Percentiles rank a stretch among this genome's conserved stretches.
Evolutionary conservation across 2,329 filamentous ascomycete species (phyloP).

Genomic region (Botryotinia convoluta): DNA sequence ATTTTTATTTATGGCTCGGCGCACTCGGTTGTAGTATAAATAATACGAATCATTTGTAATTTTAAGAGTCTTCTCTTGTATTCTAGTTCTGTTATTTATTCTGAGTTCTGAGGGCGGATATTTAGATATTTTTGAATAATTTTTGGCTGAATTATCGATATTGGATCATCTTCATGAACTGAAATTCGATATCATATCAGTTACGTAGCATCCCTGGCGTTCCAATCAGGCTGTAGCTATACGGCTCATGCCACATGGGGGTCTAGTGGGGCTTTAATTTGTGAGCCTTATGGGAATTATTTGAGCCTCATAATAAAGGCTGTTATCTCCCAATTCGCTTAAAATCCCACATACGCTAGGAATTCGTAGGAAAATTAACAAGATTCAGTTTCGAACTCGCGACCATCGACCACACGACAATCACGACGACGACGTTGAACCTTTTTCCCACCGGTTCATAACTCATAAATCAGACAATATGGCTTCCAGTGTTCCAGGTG

Average conservation of each 20-base stretch:
- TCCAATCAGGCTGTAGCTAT: not conserved
- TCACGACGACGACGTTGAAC: constrained; percentile 33
- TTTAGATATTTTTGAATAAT: not conserved
- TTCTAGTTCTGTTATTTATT: not conserved
- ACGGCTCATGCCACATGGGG: not conserved
- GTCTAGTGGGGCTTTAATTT: not conserved
- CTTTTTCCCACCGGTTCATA: constrained; percentile 34
- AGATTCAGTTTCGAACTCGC: constrained; percentile 14
- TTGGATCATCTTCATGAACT: not conserved
- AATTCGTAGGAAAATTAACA: constrained; percentile 11
- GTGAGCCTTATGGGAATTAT: not conserved
- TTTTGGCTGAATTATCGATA: not conserved
- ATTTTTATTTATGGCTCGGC: constrained; percentile 27
- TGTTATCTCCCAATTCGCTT: constrained; percentile 9
- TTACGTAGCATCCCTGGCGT: not conserved
- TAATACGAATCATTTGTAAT: constrained; percentile 17
- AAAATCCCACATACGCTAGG: constrained; percentile 18
- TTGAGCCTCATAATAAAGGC: not conserved
- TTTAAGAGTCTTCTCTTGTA: not conserved
- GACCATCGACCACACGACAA: constrained; percentile 20
- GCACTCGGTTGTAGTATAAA: constrained; percentile 15
- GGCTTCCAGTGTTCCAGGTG: constrained; percentile 41
- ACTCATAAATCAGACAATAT: constrained; percentile 37
- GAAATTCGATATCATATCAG: constrained; percentile 5
- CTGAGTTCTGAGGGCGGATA: not conserved